Conservation (phyloP, 345 rosid genomes). For the Citrus unshiu region DNA sequence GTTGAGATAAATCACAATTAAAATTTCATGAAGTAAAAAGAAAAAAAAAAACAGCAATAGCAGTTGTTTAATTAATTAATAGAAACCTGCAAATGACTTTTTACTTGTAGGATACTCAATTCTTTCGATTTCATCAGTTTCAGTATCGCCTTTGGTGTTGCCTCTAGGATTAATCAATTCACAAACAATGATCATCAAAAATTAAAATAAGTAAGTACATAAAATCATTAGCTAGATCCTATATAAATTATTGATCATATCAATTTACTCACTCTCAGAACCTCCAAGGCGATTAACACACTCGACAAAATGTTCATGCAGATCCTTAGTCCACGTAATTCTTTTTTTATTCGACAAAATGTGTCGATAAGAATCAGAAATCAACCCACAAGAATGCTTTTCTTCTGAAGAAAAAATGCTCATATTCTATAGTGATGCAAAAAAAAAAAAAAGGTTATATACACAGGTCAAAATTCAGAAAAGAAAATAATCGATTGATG, state of each 20-base stretch:
- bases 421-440: no score
- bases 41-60: not conserved
- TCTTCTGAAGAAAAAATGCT: no score
- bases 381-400: no score
- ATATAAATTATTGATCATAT: no score
- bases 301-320: conserved; percentile 80
- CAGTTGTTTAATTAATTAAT: conserved; percentile 45
- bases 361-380: no score
- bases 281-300: conserved; percentile 85
- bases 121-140: conserved; percentile 88
- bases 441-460: no score
- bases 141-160: conserved; percentile 88
- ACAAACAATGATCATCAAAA: not conserved
- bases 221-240: no score
- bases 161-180: conserved; percentile 44
- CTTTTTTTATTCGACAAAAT: conserved; percentile 12
- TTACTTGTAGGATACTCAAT: conserved; percentile 87
- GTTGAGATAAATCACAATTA: no score
- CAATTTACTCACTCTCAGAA: conserved; percentile 55
- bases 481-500: not conserved
- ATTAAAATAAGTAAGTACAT: not conserved
- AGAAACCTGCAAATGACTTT: conserved; percentile 82
- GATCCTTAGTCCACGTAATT: conserved; percentile 83
- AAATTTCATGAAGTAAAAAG: not conserved
- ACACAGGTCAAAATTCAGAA: not conserved